Base-by-base conservation (phyloP, 306 rosid species). In the Cicer bijugum region DNA sequence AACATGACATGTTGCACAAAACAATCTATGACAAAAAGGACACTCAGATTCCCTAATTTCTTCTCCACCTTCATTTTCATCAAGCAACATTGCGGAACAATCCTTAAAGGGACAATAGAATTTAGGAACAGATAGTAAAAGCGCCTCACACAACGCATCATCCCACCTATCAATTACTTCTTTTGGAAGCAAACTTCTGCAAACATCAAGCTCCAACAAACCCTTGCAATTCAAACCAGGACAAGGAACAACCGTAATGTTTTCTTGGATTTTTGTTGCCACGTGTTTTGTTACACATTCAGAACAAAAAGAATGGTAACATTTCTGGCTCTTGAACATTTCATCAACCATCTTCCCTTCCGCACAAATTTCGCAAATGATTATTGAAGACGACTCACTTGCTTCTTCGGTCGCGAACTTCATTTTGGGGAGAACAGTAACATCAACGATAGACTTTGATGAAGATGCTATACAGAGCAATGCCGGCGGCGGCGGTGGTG, bases 1-100 rank as follows among this genome's bases (percentile, higher is more conserved):
- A 16, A 86, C 97, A 52, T 12, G 5, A 28, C 96, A 91, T 51
- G 48, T 75, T 0, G 87, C 88, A 48, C 97, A 91, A 67, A 91
- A 87, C 58, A 87, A 10, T n/a, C 90, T 80, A 33, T 85, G 83
- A 53, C 97, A 91, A 60, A 59, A 12, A 5, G 92, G 92, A 2
- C 97, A 91, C 71, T 76, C 84, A 15, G 85, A 16, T 11, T 80
- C 84, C 72, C 12, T 65, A 11, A 80, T 60, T 0, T 39, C 57
- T n/a, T 5, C 51, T 1, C 7, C 78, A 2, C 68, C 84, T 8
- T 80, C 69, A 0, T 78, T 4, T 0, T 71, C 86, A 15, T 66
- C 12, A 33, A 83, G 46, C 80, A 78, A 39, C 87, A 79, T 72
- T 2, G 75, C 92, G 1, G 92, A 86, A 70, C 92, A 91, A 47